Conservation (phyloP, 306 rosid genomes). For the Quercus ilex region DNA sequence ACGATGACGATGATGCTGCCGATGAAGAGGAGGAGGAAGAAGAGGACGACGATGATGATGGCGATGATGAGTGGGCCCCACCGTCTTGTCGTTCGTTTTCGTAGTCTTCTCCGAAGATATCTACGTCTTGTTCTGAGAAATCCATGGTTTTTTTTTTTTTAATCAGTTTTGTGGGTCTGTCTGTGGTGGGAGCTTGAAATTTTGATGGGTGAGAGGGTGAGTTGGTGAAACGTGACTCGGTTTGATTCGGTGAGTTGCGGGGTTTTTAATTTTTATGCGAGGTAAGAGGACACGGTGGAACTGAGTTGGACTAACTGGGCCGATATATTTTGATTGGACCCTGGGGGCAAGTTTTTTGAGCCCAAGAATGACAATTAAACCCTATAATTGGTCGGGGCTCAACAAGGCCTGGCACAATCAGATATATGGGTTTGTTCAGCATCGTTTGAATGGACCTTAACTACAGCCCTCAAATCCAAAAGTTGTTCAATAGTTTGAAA, state of each 20-base stretch:
- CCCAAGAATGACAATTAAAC: too few relatives aligned
- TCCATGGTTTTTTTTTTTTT: constrained; percentile 36
- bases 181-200: not conserved
- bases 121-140: constrained; percentile 62
- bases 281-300: accelerated
- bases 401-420: too few relatives aligned
- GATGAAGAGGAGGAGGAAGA: constrained; percentile 37
- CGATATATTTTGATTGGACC: too few relatives aligned
- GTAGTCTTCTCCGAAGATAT: constrained; percentile 67
- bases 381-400: too few relatives aligned
- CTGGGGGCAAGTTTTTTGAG: too few relatives aligned
- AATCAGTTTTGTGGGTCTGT: not conserved
- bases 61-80: constrained; percentile 62
- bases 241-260: not conserved
- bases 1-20: constrained; percentile 42
- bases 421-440: too few relatives aligned
- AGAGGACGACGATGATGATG: constrained; percentile 51
- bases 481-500: too few relatives aligned
- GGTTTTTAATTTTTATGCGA: too few relatives aligned
- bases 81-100: constrained; percentile 34
- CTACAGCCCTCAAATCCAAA: too few relatives aligned
- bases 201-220: not conserved
- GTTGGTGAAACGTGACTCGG: not conserved
- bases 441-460: too few relatives aligned
- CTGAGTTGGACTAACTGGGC: too few relatives aligned